Evolutionary conservation across 768 basidiomycete genomes (phyloP).

Genomic region (Mrakia gelida): DNA sequence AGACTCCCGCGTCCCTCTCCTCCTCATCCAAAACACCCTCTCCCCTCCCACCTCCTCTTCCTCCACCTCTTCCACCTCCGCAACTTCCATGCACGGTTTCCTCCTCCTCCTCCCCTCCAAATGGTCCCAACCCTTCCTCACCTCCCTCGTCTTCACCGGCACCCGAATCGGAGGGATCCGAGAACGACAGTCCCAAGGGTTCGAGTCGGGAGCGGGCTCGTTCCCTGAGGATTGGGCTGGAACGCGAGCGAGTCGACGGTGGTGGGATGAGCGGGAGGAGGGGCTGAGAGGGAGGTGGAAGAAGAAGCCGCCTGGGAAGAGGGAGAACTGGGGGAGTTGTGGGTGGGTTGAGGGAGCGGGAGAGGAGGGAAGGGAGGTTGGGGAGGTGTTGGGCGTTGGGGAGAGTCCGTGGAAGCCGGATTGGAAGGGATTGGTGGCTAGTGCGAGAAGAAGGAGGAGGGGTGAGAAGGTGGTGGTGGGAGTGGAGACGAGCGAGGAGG

Average conservation of each 20-base stretch:
- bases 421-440: conserved; percentile 51
- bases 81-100: conserved; percentile 67
- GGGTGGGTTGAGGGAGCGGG: conserved; percentile 66
- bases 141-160: conserved; percentile 73
- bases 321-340: conserved; percentile 65
- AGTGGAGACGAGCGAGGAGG: conserved; percentile 45
- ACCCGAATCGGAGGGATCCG: conserved; percentile 80
- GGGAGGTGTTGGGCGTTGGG: conserved; percentile 53
- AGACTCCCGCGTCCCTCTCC: conserved; percentile 77
- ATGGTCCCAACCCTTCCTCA: conserved; percentile 86
- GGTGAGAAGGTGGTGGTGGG: no score
- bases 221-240: conserved; percentile 80
- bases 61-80: conserved; percentile 2
- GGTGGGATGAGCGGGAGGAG: conserved; percentile 52
- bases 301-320: conserved; percentile 80
- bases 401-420: conserved; percentile 73
- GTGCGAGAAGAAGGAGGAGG: conserved; percentile 16
- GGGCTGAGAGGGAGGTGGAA: conserved; percentile 65
- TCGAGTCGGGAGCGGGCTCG: conserved; percentile 67
- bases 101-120: conserved; percentile 78
- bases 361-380: conserved; percentile 58
- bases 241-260: conserved; percentile 54
- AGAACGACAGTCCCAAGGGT: conserved; percentile 72
- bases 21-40: conserved; percentile 75
- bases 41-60: conserved; percentile 39